A percentile compares a stretch with the other conserved stretches of the same genome.
phyloP scores from a whole-genome alignment of 352 stramenopile species.

The Globisporangium yorkense region DNA sequence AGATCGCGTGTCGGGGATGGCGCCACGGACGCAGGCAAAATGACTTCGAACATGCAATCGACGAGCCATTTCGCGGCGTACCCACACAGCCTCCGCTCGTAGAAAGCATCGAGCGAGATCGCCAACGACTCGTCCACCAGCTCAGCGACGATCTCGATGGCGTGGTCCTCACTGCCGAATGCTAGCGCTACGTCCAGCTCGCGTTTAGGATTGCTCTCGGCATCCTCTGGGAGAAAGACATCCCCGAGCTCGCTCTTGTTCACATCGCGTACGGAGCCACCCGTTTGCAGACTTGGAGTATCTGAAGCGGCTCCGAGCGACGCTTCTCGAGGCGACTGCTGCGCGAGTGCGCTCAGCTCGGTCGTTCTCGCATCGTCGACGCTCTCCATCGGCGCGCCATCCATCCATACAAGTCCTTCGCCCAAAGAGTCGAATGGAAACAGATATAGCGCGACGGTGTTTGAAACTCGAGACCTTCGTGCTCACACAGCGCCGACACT shows the following conservation, averaged over 20 bases:
- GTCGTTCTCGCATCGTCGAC: slow-evolving; percentile 2
- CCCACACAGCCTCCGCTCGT: slow-evolving; percentile 18
- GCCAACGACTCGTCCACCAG: background rate
- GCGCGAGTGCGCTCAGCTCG: background rate
- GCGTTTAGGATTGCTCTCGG: background rate
- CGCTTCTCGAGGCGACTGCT: background rate
- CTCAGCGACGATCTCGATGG: background rate
- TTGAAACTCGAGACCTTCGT: too few species aligned
- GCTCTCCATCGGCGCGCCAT: too few species aligned
- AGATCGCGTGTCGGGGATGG: background rate
- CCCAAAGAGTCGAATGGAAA: too few species aligned
- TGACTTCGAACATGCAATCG: slow-evolving; percentile 15
- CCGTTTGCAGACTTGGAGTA: background rate
- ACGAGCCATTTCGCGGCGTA: slow-evolving; percentile 20
- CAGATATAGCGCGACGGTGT: too few species aligned
- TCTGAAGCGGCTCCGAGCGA: background rate
- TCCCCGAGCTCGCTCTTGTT: background rate
- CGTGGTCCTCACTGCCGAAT: background rate
- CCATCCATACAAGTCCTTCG: too few species aligned
- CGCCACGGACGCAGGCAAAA: slow-evolving; percentile 5
- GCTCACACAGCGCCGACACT: too few species aligned
- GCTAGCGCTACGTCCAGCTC: background rate
- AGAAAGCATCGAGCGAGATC: slow-evolving; percentile 20
- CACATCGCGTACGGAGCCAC: background rate
- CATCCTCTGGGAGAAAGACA: background rate